Evolutionary conservation across 371 early-diverging fungal genomes (phyloP).

Genomic region (Paraphysoderma sedebokerense): DNA sequence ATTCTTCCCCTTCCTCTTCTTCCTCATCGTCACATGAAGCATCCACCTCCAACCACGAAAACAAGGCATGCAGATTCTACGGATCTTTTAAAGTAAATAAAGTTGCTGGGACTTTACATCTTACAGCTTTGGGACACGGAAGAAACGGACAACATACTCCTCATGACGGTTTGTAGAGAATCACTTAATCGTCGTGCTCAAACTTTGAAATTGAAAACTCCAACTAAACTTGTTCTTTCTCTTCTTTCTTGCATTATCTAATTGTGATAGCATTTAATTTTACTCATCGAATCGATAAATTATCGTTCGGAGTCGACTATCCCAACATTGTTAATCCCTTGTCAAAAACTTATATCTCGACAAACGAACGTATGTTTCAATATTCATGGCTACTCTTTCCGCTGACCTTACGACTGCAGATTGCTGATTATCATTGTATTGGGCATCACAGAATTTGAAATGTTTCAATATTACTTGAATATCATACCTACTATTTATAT

Average conservation of each 20-base stretch:
- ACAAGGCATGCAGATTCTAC: conserved; percentile 50
- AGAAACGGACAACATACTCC: conserved; percentile 47
- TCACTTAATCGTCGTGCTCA: too few relatives aligned
- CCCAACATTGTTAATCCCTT: conserved; percentile 73
- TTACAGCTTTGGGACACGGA: conserved; percentile 80
- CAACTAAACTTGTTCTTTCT: background rate
- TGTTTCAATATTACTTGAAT: conserved; percentile 49
- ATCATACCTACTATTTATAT: conserved; percentile 79
- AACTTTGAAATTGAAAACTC: background rate
- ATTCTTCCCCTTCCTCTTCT: background rate
- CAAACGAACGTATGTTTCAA: conserved; percentile 27
- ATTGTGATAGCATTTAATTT: conserved; percentile 56
- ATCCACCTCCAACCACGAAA: background rate
- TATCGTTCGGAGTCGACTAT: conserved; percentile 68
- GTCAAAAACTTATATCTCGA: conserved; percentile 52
- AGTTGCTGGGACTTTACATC: conserved; percentile 71
- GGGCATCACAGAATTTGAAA: conserved; percentile 31
- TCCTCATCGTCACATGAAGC: background rate
- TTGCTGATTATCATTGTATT: too few relatives aligned
- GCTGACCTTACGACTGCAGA: too few relatives aligned
- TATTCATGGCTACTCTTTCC: background rate
- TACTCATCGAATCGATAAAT: conserved; percentile 76
- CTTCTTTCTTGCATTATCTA: background rate
- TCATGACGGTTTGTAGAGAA: conserved; percentile 33
- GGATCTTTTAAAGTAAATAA: conserved; percentile 62